Evolutionary conservation across 1,284 basidiomycete genomes (phyloP), one percentile per base, ranked within the genome.

Genomic region (Cryptococcus sp.): DNA sequence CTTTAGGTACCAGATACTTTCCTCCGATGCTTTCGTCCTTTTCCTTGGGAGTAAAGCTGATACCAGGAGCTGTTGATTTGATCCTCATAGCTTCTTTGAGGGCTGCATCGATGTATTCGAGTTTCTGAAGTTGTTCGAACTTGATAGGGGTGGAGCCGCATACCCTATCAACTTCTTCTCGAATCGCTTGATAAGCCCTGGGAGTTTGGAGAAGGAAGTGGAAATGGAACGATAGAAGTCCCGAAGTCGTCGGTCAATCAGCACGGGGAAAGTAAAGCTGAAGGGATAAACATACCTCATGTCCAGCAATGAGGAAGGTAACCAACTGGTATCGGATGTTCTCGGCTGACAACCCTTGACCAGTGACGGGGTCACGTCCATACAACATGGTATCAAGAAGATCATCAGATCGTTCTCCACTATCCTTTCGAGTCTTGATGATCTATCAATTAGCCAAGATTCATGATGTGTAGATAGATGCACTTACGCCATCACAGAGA

Each of bases 251-350:
- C 62, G 81, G 37, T 18, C 7, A 21, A 40, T 40, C 21, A 40
- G 37, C 21, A n/a, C 16, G 4, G 4, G 37, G 16, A 40, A 16
- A 7, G 16, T 21, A 28, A 11, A 7, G 7, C 7, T 7, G 37
- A 40, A 5, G n/a, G n/a, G 21, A 16, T n/a, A 16, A 40, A 24
- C 41, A 22, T 14, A 43, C 41, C 41, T 48, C 80, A 55, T 80
- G 80, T 1, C 79, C 80, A 4, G 80, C 81, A 39, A 81, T 78
- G n/a, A 82, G 66, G 74, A 82, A 81, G 2, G 80, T 81, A n/a
- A 80, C 63, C 21, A 80, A 72, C 64, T 82, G 81, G 53, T 73
- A 66, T 5, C 75, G 69, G 40, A 81, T 80, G 36, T 76, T 77
- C 49, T 78, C 75, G 45, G 80, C 78, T 0, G 74, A 66, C 41